Evolutionary conservation across 2,329 filamentous ascomycete species (phyloP).

Genomic region (Spiromastix sp.): DNA sequence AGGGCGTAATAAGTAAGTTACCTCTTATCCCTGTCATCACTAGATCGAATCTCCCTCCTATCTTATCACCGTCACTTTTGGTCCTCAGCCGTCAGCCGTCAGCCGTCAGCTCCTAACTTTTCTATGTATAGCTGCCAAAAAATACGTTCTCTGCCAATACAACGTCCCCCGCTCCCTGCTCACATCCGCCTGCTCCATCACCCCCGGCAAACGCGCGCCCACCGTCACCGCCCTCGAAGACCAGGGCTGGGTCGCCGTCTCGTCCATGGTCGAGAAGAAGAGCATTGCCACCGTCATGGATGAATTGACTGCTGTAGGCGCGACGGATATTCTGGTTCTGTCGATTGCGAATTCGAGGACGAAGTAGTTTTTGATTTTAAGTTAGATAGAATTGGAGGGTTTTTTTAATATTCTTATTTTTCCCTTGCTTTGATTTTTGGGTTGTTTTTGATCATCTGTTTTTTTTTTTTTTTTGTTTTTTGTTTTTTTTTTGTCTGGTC

Average conservation of each 20-base stretch:
- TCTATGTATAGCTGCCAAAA: constrained; percentile 57
- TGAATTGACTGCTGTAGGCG: constrained; percentile 62
- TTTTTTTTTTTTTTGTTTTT: too few species aligned
- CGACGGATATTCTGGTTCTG: constrained; percentile 74
- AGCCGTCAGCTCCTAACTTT: neutral
- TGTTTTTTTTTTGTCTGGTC: too few species aligned
- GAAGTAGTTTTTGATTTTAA: constrained; percentile 14
- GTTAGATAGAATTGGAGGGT: too few species aligned
- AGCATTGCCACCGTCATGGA: constrained; percentile 81
- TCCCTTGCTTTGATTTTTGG: too few species aligned
- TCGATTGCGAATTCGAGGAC: constrained; percentile 72
- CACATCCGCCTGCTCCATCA: constrained; percentile 59
- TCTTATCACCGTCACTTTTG: constrained; percentile 1
- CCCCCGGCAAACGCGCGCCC: constrained; percentile 85
- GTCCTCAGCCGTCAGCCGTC: neutral
- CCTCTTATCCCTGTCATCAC: neutral
- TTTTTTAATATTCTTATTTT: constrained; percentile 1
- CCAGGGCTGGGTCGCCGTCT: constrained; percentile 88
- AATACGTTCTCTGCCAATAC: constrained; percentile 91
- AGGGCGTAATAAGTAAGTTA: constrained; percentile 69
- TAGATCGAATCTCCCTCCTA: neutral
- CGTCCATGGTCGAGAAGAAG: constrained; percentile 85
- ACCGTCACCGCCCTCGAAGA: constrained; percentile 85
- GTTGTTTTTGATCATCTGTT: too few species aligned
- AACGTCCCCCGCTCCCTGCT: constrained; percentile 71